Evolutionary conservation across 805 yeast genomes (phyloP), one percentile per base, ranked within the genome.

Genomic region (Candida maris): DNA sequence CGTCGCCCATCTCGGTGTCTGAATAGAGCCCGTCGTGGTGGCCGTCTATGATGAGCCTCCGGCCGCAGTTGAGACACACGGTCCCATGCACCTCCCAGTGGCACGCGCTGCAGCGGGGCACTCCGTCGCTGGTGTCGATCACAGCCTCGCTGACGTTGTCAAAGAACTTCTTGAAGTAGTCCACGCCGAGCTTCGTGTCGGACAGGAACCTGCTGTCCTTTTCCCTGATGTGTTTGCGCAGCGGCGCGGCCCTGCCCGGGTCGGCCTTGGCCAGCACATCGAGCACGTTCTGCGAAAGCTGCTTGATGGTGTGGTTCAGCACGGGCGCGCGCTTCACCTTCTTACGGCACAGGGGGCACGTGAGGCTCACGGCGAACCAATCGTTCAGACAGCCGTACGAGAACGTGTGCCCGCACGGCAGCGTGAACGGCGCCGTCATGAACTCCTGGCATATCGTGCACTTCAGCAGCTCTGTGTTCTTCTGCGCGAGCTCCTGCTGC

Each of bases 51-150:
- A 54, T 39, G 35, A 81, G 70, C 21, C 76, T 54, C 39, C 75
- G 61, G 4, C 82, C 81, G 57, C 93, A 84, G 49, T 83, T 82
- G 5, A 75, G 67, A 50, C 93, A 84, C n/a, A 59, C 65, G 3
- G 70, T 61, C 0, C 85, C 87, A 42, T 75, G 75, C 1, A 82
- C 77, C 49, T 84, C 91, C 91, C 91, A 84, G 50, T 79, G 87
- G 54, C 93, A 84, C 38, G 75, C 72, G 6, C 83, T 75, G 51
- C 93, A 84, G 37, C 91, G 60, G 0, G 83, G 75, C 7, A 83
- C 85, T 2, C 88, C 88, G 49, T 84, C 91, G 19, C 75, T 75
- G 19, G 63, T 64, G 49, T 81, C 88, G 1, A 79, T 63, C 3
- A 77, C 56, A 0, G 81, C 78, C 12, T 67, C 57, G 3, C 77